Conservation (phyloP, 257 asterid species). For the Solanum peruvianum region DNA sequence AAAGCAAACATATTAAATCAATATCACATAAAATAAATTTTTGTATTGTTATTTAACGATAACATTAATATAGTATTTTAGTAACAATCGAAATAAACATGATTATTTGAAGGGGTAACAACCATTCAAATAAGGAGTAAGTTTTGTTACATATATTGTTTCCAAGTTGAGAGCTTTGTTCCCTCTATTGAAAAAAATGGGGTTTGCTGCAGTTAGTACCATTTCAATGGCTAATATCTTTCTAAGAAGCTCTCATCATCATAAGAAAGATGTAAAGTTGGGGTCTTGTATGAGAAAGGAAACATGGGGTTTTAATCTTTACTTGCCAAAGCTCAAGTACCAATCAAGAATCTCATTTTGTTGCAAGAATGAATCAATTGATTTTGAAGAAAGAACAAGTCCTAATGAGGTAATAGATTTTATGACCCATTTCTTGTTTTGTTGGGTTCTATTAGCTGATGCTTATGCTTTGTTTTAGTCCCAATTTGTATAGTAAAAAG, state of each 20-base stretch:
- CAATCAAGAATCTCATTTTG: neutral
- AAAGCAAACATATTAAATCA: too few relatives aligned
- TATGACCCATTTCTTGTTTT: neutral
- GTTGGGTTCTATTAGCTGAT: neutral
- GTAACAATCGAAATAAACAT: too few relatives aligned
- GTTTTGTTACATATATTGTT: too few relatives aligned
- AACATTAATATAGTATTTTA: too few relatives aligned
- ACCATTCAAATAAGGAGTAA: too few relatives aligned
- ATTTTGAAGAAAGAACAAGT: constrained; percentile 6
- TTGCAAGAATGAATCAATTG: neutral
- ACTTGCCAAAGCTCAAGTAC: neutral
- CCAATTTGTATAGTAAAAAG: neutral
- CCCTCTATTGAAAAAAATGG: neutral
- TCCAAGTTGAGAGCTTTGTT: neutral
- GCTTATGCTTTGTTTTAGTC: neutral
- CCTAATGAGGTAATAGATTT: neutral
- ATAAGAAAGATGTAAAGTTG: neutral
- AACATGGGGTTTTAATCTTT: neutral
- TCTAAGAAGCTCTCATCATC: neutral
- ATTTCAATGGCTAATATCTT: neutral
- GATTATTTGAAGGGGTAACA: too few relatives aligned
- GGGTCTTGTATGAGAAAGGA: neutral
- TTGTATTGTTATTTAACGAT: accelerated
- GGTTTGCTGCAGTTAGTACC: neutral
- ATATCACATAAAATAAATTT: accelerated